Evolutionary conservation across 441 rosid genomes (phyloP).

Genomic region (Pelargonium citronellum): DNA sequence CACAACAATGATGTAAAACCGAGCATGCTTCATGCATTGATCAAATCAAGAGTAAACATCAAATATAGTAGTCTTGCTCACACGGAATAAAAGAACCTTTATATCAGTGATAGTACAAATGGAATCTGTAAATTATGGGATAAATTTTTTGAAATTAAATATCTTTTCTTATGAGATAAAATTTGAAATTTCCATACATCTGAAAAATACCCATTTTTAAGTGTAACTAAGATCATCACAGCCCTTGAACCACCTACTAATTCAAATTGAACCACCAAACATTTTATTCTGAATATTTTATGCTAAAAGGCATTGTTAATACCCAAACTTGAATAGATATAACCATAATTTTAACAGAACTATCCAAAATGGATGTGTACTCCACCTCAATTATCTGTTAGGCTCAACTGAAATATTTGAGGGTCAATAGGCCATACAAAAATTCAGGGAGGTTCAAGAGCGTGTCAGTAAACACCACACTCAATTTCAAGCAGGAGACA

Average conservation of each 20-base stretch:
- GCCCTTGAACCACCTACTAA: not conserved
- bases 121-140: no score
- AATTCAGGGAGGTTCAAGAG: constrained; percentile 1
- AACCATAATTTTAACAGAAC: not conserved
- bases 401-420: not conserved
- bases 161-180: no score
- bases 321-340: not conserved
- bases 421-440: not conserved
- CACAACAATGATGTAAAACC: not conserved
- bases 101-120: no score
- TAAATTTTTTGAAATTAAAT: no score
- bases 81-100: not conserved
- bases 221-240: not conserved
- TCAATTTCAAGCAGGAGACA: not conserved
- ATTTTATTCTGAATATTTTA: not conserved
- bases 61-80: not conserved
- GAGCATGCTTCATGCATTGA: not conserved
- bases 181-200: no score
- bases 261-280: not conserved
- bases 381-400: not conserved
- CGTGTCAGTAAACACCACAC: not conserved
- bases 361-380: not conserved
- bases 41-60: not conserved
- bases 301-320: not conserved
- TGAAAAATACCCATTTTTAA: not conserved